Evolutionary conservation across 2,329 filamentous ascomycete species (phyloP).

Genomic region (Xylaria sp.): DNA sequence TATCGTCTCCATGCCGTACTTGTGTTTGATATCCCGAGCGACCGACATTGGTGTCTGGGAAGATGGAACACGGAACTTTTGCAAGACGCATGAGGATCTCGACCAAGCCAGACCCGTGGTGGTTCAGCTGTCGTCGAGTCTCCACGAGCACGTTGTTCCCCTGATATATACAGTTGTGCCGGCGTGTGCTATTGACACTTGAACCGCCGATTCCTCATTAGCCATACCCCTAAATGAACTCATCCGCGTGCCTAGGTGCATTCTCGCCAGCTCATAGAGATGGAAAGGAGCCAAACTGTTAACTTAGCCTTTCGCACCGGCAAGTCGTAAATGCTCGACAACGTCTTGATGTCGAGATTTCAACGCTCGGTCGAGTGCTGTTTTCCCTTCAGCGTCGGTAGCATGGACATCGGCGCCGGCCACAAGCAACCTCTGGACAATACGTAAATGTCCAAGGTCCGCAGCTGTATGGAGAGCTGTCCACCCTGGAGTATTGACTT

Average conservation of each 20-base stretch:
- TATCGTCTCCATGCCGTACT: too few relatives aligned
- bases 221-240: too few relatives aligned
- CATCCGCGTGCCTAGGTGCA: neutral
- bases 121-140: too few relatives aligned
- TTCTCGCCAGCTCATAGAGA: neutral
- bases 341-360: neutral
- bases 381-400: neutral
- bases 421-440: neutral
- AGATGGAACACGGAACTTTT: too few relatives aligned
- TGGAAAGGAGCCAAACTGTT: neutral
- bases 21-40: too few relatives aligned
- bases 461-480: neutral
- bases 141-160: too few relatives aligned
- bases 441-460: neutral
- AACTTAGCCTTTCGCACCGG: neutral
- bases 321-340: neutral
- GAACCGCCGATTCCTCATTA: too few relatives aligned
- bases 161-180: too few relatives aligned
- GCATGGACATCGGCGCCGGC: neutral
- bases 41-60: too few relatives aligned
- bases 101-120: too few relatives aligned
- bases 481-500: neutral
- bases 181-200: too few relatives aligned
- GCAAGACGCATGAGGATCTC: too few relatives aligned
- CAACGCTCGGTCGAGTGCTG: neutral